phyloP scores from a whole-genome alignment of 371 early-diverging fungal species.

The Syncephalastrum racemosum region DNA sequence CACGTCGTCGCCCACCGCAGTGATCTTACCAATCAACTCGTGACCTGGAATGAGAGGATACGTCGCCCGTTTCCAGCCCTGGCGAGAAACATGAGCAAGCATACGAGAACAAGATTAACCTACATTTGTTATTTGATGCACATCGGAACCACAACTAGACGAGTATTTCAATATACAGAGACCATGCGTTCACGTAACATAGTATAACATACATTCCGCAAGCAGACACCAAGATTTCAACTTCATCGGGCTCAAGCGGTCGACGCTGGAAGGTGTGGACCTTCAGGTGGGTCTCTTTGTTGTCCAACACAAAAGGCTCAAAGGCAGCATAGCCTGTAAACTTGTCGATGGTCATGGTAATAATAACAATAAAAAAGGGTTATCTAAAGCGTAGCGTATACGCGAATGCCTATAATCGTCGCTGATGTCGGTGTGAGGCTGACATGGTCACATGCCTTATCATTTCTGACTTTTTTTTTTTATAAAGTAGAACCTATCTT shows the following conservation, averaged over 20 bases:
- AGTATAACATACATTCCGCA: slow-evolving; percentile 57
- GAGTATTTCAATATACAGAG: not conserved
- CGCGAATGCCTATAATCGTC: too few relatives aligned
- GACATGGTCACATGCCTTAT: too few relatives aligned
- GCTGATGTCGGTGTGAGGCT: too few relatives aligned
- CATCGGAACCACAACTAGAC: slow-evolving; percentile 53
- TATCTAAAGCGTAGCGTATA: not conserved
- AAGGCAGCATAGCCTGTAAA: slow-evolving; percentile 41
- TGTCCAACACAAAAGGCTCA: slow-evolving; percentile 23
- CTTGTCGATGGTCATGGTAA: slow-evolving; percentile 14
- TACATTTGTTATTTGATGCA: slow-evolving; percentile 42
- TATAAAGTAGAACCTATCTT: too few relatives aligned
- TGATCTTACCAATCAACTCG: slow-evolving; percentile 69
- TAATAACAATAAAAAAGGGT: slow-evolving; percentile 1
- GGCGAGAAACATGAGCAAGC: slow-evolving; percentile 37
- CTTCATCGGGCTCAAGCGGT: slow-evolving; percentile 49
- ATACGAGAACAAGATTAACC: not conserved
- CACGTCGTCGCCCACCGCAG: slow-evolving; percentile 53
- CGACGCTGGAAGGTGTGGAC: slow-evolving; percentile 41
- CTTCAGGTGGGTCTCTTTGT: slow-evolving; percentile 30
- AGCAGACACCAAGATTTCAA: slow-evolving; percentile 57
- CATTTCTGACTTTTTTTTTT: too few relatives aligned
- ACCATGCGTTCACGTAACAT: not conserved
- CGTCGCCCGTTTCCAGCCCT: slow-evolving; percentile 45
- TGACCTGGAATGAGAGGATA: slow-evolving; percentile 76